These are phyloP conservation scores for Penicillium mononematosum DNA, from an alignment of 495 filamentous ascomycete species.

Conservation along the genomic window DNA sequence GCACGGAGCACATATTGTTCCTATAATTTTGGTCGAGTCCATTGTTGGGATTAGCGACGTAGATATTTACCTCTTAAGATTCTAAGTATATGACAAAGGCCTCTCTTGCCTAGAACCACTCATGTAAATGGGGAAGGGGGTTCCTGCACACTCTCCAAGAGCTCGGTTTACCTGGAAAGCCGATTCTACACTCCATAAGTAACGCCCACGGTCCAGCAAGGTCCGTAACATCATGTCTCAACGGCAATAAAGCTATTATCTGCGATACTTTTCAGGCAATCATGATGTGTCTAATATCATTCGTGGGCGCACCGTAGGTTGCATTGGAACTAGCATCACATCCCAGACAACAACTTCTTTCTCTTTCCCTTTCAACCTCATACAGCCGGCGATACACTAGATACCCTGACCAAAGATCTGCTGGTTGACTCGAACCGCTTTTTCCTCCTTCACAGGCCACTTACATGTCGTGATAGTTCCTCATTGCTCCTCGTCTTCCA, in stretches of 20 bases:
- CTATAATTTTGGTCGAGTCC: background rate
- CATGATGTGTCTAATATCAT: background rate
- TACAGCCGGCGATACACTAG: no score
- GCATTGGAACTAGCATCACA: background rate
- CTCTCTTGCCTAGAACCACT: no score
- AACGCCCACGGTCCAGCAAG: background rate
- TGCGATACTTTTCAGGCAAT: background rate
- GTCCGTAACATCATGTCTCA: background rate
- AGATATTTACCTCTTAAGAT: background rate
- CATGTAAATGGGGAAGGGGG: no score
- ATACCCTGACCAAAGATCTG: no score
- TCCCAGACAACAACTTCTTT: background rate
- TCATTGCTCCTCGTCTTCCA: no score
- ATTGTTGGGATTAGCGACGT: background rate
- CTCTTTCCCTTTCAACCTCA: no score
- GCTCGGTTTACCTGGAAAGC: background rate
- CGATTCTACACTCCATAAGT: background rate
- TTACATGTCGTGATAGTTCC: no score
- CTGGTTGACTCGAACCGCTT: no score
- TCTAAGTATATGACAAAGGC: background rate
- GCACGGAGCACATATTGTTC: background rate
- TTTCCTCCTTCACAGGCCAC: no score
- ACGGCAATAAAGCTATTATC: background rate
- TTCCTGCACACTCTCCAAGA: background rate
- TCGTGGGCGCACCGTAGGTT: background rate